These are phyloP conservation scores for Mycena rosella DNA, from an alignment of 768 basidiomycete species.

Conservation along the genomic window DNA sequence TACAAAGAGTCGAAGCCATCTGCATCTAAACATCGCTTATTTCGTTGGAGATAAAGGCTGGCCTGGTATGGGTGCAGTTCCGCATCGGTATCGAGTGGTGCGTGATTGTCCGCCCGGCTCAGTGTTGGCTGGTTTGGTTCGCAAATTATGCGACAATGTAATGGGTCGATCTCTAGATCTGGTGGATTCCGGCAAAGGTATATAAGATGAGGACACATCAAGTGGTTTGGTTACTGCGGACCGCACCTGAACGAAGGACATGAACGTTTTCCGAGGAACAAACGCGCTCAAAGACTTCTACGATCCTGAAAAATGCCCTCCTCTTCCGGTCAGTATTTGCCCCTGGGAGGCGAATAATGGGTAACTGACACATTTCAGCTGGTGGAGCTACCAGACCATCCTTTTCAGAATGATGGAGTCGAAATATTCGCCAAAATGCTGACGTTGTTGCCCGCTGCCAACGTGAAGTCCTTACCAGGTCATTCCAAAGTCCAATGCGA, in stretches of 20 bases:
- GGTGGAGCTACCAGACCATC: conserved; percentile 33
- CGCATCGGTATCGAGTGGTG: conserved; percentile 1
- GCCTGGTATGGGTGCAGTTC: background rate
- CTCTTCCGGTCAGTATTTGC: conserved; percentile 17
- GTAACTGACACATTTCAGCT: conserved; percentile 18
- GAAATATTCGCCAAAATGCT: conserved; percentile 34
- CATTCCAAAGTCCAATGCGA: background rate
- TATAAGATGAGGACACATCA: background rate
- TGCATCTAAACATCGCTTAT: too few relatives aligned
- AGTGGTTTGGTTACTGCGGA: background rate
- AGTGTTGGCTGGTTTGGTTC: conserved; percentile 13
- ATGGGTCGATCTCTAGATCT: conserved; percentile 11
- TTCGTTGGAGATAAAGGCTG: background rate
- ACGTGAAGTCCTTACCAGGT: conserved; percentile 33
- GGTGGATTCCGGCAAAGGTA: background rate
- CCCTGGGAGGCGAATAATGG: background rate
- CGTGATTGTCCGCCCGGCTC: background rate
- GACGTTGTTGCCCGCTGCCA: conserved; percentile 24
- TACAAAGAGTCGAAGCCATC: too few relatives aligned
- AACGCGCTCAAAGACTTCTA: conserved; percentile 30
- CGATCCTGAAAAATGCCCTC: conserved; percentile 23
- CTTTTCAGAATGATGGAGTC: conserved; percentile 22
- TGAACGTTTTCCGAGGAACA: conserved; percentile 28
- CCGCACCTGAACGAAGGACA: background rate
- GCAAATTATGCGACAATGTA: background rate